phyloP scores from a whole-genome alignment of 108 stramenopile genomes.

The Mediolabrus comicus region DNA sequence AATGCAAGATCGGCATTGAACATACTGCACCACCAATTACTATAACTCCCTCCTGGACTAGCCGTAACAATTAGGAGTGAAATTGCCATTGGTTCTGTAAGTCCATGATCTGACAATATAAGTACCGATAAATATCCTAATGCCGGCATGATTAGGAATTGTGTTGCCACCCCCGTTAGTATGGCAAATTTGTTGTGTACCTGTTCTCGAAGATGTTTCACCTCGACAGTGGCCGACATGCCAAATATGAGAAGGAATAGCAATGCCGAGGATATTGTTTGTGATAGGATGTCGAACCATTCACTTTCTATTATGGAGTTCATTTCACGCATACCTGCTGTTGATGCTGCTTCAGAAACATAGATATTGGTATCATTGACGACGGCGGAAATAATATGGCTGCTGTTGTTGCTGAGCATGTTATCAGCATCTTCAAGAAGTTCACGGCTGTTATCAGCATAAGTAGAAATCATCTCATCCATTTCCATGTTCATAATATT shows the following conservation, averaged over 20 bases:
- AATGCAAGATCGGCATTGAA: slow-evolving; percentile 91
- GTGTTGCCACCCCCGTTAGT: slow-evolving; percentile 40
- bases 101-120: slow-evolving; percentile 35
- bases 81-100: slow-evolving; percentile 58
- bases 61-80: slow-evolving; percentile 79
- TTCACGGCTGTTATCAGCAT: neutral
- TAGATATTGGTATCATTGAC: too few relatives aligned
- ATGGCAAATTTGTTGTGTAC: slow-evolving; percentile 59
- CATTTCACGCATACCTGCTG: neutral
- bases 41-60: slow-evolving; percentile 86
- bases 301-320: neutral
- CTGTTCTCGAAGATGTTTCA: slow-evolving; percentile 45
- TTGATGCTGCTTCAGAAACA: too few relatives aligned
- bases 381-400: neutral
- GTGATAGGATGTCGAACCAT: slow-evolving; percentile 20
- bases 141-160: slow-evolving; percentile 83
- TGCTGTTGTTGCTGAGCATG: neutral
- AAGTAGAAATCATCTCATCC: neutral
- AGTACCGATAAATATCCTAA: slow-evolving; percentile 74
- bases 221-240: slow-evolving; percentile 76
- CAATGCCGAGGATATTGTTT: slow-evolving; percentile 49
- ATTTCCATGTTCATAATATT: neutral
- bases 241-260: slow-evolving; percentile 75
- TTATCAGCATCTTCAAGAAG: neutral
- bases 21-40: slow-evolving; percentile 88